A percentile compares a stretch with the other conserved stretches of the same genome.
Conservation (phyloP, 495 filamentous ascomycete genomes). For the Hypoxylon fragiforme region DNA sequence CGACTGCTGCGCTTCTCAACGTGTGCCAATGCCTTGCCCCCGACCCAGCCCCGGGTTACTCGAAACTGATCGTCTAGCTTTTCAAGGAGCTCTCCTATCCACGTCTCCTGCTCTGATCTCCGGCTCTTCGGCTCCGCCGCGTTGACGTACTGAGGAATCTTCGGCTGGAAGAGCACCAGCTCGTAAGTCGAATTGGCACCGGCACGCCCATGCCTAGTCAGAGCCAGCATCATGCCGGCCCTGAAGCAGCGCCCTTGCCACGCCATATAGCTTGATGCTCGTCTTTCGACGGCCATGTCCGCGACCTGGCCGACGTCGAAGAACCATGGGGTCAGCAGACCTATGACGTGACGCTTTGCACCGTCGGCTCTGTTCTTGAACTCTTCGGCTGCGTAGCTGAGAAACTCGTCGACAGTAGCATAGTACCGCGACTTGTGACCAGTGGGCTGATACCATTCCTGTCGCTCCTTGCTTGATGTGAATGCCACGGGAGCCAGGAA, state of each 20-base stretch:
- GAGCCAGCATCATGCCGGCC: conserved; percentile 15
- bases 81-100: too few species aligned
- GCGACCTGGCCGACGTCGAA: conserved; percentile 1
- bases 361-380: conserved; percentile 1
- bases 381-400: conserved; percentile 7
- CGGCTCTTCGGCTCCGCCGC: too few species aligned
- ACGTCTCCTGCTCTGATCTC: too few species aligned
- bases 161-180: too few species aligned
- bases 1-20: not conserved
- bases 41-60: too few species aligned
- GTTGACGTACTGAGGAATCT: too few species aligned
- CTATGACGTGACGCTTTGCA: conserved; percentile 6
- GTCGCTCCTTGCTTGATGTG: conserved; percentile 7
- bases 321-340: conserved; percentile 29
- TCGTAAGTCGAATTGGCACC: too few species aligned
- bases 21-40: not conserved
- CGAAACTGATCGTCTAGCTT: too few species aligned
- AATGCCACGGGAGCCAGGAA: conserved; percentile 28
- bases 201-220: too few species aligned
- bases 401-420: conserved; percentile 19
- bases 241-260: conserved; percentile 15
- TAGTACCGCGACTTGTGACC: conserved; percentile 26
- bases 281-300: not conserved
- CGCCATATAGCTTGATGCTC: not conserved
- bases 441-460: conserved; percentile 17